Evolutionary conservation across 2,329 filamentous ascomycete species (phyloP), one percentile per base, ranked within the genome.

Genomic region (Cercospora nicotianae): DNA sequence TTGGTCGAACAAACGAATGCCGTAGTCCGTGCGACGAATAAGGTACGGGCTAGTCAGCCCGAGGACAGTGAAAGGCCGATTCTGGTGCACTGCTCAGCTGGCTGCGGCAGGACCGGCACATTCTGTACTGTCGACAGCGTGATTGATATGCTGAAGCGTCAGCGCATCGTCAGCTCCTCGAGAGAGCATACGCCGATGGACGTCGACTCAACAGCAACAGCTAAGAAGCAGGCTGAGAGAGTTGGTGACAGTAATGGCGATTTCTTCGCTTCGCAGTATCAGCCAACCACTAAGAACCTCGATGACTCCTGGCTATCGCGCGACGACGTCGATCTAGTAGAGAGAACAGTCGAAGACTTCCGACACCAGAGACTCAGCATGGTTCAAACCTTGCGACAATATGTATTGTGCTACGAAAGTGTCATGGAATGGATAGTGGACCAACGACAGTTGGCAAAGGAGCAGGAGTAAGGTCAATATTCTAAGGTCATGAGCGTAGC

Each of bases 91-190:
- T 99, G 95, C 81, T 96, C 93, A 64, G 95, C 95, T 3, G 95
- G 95, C 0, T 99, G 95, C 80, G 95, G 95, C 0, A 90, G 95
- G 13, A 99, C 95, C 0, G 95, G 95, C 3, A 94, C 95, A 0
- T 99, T 98, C 77, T 98, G 95, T 79, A 96, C 95, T 0, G 93
- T 98, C 16, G 95, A 98, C 78, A 94, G 91, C 45, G 95, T 98
- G 8, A 90, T 98, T 66, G 94, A 97, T 79, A 96, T 97, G 91
- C 82, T 99, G 68, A 97, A 97, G 82, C 89, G 92, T n/a, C 93
- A 97, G 79, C 86, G 83, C 16, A 55, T 71, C 6, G 70, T 70
- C 20, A 78, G 68, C 33, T 31, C 74, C 67, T 62, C 76, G 71
- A 31, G 74, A 72, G n/a, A 68, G 16, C 60, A 65, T 20, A 79